Conservation (phyloP, 2,329 filamentous ascomycete species). For the Scortechinia acanthostroma region DNA sequence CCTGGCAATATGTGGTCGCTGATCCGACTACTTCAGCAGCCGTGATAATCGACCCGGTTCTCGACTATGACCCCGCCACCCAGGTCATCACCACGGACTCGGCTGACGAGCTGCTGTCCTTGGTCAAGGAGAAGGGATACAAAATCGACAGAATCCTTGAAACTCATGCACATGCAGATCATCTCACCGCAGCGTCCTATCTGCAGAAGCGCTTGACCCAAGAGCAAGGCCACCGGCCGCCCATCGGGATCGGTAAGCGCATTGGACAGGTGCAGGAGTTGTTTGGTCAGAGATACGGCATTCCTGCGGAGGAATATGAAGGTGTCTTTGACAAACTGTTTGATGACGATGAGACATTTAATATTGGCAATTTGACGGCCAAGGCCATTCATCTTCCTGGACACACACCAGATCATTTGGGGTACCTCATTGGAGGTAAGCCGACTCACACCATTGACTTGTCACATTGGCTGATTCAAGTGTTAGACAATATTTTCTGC, state of each 20-base stretch:
- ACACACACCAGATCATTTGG: constrained; percentile 53
- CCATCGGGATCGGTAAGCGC: constrained; percentile 44
- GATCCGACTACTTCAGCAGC: constrained; percentile 38
- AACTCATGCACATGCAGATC: constrained; percentile 55
- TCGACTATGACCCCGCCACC: constrained; percentile 41
- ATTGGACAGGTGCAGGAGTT: constrained; percentile 40
- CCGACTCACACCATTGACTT: background rate
- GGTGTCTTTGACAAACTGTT: constrained; percentile 43
- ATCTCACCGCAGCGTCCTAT: constrained; percentile 50
- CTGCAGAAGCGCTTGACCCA: constrained; percentile 34
- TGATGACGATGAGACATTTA: constrained; percentile 42
- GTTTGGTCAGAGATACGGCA: constrained; percentile 38
- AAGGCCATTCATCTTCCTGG: constrained; percentile 46
- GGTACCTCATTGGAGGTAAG: constrained; percentile 42
- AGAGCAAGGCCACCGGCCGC: constrained; percentile 21
- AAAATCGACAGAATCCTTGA: constrained; percentile 45
- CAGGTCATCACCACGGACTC: constrained; percentile 35
- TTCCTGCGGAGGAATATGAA: constrained; percentile 30
- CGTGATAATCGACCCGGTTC: constrained; percentile 54
- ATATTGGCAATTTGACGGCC: constrained; percentile 34
- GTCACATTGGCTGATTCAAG: background rate
- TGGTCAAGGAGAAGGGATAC: constrained; percentile 35
- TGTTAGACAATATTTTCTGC: constrained; percentile 34
- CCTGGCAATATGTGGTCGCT: constrained; percentile 54
- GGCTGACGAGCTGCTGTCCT: constrained; percentile 40